Conservation (phyloP, 495 filamentous ascomycete genomes). For the Lasiosphaeria hispida region DNA sequence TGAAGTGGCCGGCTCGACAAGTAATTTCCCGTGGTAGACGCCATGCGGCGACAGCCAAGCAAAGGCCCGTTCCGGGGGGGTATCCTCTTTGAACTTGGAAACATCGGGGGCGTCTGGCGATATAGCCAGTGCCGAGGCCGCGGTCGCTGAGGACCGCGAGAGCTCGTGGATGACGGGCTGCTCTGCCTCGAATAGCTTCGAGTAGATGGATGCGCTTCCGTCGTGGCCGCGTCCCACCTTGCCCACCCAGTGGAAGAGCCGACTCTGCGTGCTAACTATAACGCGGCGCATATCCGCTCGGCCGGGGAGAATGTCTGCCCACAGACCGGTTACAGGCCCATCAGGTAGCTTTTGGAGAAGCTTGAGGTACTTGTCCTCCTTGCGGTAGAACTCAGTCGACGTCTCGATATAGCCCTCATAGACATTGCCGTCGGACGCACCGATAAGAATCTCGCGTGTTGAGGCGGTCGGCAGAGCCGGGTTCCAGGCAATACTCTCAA, state of each 20-base stretch:
- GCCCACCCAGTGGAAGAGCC: conserved; percentile 75
- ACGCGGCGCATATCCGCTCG: conserved; percentile 70
- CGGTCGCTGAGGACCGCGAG: conserved; percentile 49
- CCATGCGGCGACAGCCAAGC: conserved; percentile 89
- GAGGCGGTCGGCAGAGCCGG: conserved; percentile 94
- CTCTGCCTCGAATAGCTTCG: conserved; percentile 84
- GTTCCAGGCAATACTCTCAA: conserved; percentile 93
- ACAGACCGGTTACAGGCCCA: conserved; percentile 76
- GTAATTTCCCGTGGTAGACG: conserved; percentile 79
- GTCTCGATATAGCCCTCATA: conserved; percentile 97
- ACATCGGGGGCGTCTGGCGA: conserved; percentile 69
- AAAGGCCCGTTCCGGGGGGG: conserved; percentile 65
- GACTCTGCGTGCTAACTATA: conserved; percentile 70
- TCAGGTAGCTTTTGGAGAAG: conserved; percentile 74
- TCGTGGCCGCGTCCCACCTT: conserved; percentile 74
- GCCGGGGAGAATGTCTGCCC: conserved; percentile 67
- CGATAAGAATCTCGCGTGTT: conserved; percentile 91
- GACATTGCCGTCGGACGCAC: conserved; percentile 85
- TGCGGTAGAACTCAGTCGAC: conserved; percentile 85
- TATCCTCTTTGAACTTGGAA: conserved; percentile 31
- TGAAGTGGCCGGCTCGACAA: conserved; percentile 45
- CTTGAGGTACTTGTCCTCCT: conserved; percentile 90
- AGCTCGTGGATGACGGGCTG: conserved; percentile 70
- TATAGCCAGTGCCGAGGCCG: conserved; percentile 64
- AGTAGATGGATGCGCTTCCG: conserved; percentile 76